Base-by-base conservation (phyloP, 2,329 filamentous ascomycete genomes). In the Ascochyta rabiei region DNA sequence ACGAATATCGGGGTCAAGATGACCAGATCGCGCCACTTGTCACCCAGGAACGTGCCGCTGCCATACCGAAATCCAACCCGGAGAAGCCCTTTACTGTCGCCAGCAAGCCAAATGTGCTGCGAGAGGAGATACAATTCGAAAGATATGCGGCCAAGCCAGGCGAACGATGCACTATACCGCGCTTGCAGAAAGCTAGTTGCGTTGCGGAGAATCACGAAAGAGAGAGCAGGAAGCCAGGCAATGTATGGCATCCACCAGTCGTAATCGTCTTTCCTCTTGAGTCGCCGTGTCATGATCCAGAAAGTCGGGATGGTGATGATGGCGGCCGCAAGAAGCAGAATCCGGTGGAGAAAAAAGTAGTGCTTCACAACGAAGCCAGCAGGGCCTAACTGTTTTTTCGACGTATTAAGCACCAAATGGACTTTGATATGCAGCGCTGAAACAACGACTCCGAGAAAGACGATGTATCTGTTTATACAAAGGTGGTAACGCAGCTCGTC, bases 111-210 rank as follows among this genome's bases (percentile, higher is more conserved):
- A 48, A 86, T 77, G 66, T 89, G 86, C 65, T 82, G 82, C 60
- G 87, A 84, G 33, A 88, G 73, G 6, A 85, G 76, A 59, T 84
- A 86, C 0, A 83, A 81, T 69, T 88, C 86, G 1, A 86, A 78
- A 0, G 84, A 84, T 53, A 80, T 81, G 6, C 76, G 75, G 1
- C 86, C 85, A 2, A 88, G 69, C 74, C 79, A 83, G 0, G 82
- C 80, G 24, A 84, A 84, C 1, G 79, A 58, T 1, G 59, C 63
- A 13, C 81, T 79, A 62, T 82, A 75, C 37, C 75, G 71, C 7
- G 75, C 77, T 6, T 81, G 74, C 9, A 82, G 69, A 0, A 61
- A 42, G 0, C 63, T 59, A 48, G 77, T 74, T 4, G 74, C 73
- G 60, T 86, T 87, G 28, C 85, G 79, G 2, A 87, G 67, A 4